Base-by-base conservation (phyloP, 768 basidiomycete genomes). In the Mrakia gelida region DNA sequence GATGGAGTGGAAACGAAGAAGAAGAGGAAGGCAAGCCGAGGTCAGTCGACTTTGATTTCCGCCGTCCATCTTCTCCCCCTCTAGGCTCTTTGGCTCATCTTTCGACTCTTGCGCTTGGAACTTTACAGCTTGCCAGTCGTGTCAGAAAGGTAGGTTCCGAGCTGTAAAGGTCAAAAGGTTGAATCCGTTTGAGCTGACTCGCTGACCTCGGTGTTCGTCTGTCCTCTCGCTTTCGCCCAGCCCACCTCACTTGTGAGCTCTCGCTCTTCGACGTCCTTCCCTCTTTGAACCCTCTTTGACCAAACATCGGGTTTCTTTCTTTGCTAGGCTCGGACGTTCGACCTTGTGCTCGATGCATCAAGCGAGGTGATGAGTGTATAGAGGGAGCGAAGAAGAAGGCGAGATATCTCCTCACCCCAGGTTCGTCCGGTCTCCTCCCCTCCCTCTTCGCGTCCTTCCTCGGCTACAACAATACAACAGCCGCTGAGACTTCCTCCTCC, bases 381-480 rank as follows among this genome's bases (percentile, higher is more conserved):
- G 97, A 99, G 83, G 97, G 97, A 1, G 92, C 92, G 80, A 90
- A 97, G 82, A 99, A 99, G 86, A 98, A 98, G 85, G 96, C 97
- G 15, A 98, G 98, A 83, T 99, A 98, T 84, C 89, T 99, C 23
- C 87, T 96, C 67, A n/a, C 59, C 5, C 26, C 59, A 26, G 59
- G 67, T 70, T 34, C 34, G 65, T 68, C 38, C 9, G 67, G 38
- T 34, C 21, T 30, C 34, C 21, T 38, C n/a, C 23, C 63, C 65
- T 30, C 65, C 32, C 4, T 70, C 67, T 23, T n/a, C 67, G 41
- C 5, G 32, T 13, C 38, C 67, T 3, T 38, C 38, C 23, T 15
- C 65, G 38, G 38, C 34, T 6, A 5, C 34, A n/a, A 70, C 34
- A 26, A 3, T 6, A 5, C 34, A n/a, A 70, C 34, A 26, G 11